Evolutionary conservation across 768 basidiomycete genomes (phyloP).

Genomic region (Hericium coralloides): DNA sequence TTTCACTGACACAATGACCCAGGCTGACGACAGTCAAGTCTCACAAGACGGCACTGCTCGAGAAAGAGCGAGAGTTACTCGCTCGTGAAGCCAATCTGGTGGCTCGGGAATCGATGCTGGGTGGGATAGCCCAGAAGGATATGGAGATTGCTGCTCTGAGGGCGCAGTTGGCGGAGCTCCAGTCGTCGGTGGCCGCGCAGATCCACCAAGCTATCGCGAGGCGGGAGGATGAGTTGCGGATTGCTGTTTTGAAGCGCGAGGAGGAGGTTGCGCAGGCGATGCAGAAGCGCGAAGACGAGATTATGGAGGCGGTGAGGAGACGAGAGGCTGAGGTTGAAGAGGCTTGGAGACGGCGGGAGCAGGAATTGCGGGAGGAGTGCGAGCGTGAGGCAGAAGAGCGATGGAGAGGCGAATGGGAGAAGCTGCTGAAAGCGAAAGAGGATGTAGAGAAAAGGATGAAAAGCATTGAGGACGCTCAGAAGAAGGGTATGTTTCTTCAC

Average conservation of each 20-base stretch:
- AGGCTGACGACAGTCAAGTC: conserved; percentile 60
- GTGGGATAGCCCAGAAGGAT: conserved; percentile 47
- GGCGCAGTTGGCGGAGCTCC: conserved; percentile 14
- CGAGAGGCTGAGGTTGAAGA: conserved; percentile 56
- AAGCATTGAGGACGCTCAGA: conserved; percentile 32
- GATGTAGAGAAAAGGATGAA: conserved; percentile 44
- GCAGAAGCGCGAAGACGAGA: conserved; percentile 58
- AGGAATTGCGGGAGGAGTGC: conserved; percentile 41
- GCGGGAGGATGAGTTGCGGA: conserved; percentile 63
- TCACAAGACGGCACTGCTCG: conserved; percentile 45
- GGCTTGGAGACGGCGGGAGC: conserved; percentile 48
- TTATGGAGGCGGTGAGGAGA: conserved; percentile 55
- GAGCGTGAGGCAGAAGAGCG: conserved; percentile 28
- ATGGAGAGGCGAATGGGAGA: conserved; percentile 37
- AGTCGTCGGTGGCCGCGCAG: conserved; percentile 18
- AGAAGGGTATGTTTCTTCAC: conserved; percentile 16
- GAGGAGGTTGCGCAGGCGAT: conserved; percentile 62
- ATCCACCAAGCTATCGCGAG: conserved; percentile 49
- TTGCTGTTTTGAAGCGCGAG: conserved; percentile 57
- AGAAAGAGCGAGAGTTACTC: conserved; percentile 57
- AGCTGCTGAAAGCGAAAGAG: conserved; percentile 35
- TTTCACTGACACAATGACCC: background rate
- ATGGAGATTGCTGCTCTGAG: conserved; percentile 44
- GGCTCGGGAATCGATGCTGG: conserved; percentile 48
- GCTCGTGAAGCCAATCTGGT: conserved; percentile 45